phyloP scores from a whole-genome alignment of 768 basidiomycete genomes.

The Mrakia hoshinonis region DNA sequence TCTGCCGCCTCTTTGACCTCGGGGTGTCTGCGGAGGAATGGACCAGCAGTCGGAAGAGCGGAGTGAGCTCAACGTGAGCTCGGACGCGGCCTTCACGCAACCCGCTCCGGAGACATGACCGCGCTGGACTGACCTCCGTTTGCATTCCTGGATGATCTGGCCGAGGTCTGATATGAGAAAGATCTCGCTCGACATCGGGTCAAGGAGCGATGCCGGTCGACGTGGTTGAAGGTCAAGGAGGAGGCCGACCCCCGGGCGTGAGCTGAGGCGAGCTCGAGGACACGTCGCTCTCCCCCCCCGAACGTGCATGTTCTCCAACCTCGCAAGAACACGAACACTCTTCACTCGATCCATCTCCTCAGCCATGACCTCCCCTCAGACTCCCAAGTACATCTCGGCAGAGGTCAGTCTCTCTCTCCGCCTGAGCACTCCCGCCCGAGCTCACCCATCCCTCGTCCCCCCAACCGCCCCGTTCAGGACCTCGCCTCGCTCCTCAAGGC shows the following conservation, averaged over 20 bases:
- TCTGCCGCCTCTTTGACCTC: slow-evolving; percentile 93
- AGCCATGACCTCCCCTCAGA: neutral
- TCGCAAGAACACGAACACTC: no score
- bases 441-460: neutral
- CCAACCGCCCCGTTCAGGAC: neutral
- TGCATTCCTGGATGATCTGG: slow-evolving; percentile 9
- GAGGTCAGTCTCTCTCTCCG: neutral
- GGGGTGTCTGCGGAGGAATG: slow-evolving; percentile 62
- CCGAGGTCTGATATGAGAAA: slow-evolving; percentile 16
- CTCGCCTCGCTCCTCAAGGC: slow-evolving; percentile 5
- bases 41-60: slow-evolving; percentile 47
- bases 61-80: neutral
- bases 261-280: neutral
- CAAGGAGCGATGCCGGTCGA: no score
- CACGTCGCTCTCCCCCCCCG: neutral
- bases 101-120: neutral
- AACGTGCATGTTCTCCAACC: slow-evolving; percentile 1
- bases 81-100: neutral
- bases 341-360: neutral
- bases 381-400: slow-evolving; percentile 3
- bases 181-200: slow-evolving; percentile 16
- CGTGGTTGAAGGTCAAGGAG: neutral
- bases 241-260: neutral
- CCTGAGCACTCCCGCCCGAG: neutral
- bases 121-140: neutral